A percentile compares a stretch with the other conserved stretches of the same genome.
phyloP scores from a whole-genome alignment of 2,329 filamentous ascomycete genomes.

The Lasiodiplodia gonubiensis region DNA sequence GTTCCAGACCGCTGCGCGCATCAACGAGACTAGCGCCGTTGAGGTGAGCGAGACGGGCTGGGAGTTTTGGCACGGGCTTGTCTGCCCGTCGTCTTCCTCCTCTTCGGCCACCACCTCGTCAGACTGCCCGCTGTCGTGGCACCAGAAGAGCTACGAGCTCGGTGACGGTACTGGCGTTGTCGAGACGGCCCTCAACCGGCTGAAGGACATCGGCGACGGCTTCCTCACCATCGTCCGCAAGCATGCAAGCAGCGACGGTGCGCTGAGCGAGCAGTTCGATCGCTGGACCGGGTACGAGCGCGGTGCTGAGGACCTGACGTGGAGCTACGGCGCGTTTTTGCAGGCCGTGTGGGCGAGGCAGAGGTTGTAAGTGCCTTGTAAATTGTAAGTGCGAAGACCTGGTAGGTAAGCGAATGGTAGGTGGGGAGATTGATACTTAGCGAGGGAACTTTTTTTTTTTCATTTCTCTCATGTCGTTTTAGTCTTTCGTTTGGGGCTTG shows the following conservation, averaged over 20 bases:
- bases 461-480: too few species aligned
- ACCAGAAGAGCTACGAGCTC: slow-evolving; percentile 33
- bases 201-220: slow-evolving; percentile 47
- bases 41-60: slow-evolving; percentile 40
- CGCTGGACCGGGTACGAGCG: slow-evolving; percentile 46
- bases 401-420: too few species aligned
- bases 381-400: too few species aligned
- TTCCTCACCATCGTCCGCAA: slow-evolving; percentile 49
- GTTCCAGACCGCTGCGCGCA: slow-evolving; percentile 44
- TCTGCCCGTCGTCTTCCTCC: slow-evolving; percentile 30
- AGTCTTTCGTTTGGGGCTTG: too few species aligned
- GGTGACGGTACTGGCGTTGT: slow-evolving; percentile 31
- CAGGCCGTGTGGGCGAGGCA: slow-evolving; percentile 46
- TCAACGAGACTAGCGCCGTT: slow-evolving; percentile 38
- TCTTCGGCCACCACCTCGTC: slow-evolving; percentile 14
- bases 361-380: not conserved
- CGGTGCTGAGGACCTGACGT: slow-evolving; percentile 52
- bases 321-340: slow-evolving; percentile 53
- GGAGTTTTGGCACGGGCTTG: slow-evolving; percentile 47
- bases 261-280: slow-evolving; percentile 54
- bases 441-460: too few species aligned
- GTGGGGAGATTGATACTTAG: too few species aligned
- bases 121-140: slow-evolving; percentile 25
- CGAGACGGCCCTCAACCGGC: slow-evolving; percentile 39
- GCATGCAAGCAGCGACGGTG: slow-evolving; percentile 47